Evolutionary conservation across 208 protist genomes (phyloP), one percentile per base, ranked within the genome.

Genomic region (Phytomonas francai): DNA sequence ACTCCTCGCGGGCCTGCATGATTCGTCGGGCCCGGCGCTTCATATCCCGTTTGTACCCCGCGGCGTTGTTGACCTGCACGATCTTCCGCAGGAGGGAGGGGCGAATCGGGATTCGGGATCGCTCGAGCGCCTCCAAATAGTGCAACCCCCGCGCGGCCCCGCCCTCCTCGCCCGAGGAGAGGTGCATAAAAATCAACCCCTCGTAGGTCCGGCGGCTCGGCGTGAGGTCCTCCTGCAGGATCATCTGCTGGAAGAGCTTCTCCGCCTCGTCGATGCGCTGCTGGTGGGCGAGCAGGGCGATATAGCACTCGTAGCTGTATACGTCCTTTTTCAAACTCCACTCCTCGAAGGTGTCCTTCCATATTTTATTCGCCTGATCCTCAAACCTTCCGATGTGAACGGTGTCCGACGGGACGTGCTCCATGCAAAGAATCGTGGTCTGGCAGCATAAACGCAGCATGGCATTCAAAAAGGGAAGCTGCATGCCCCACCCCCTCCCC

Each of bases 1-100:
- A 93, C 72, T 93, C 88, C 71, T 96, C 91, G 28, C 88, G 72
- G 0, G 91, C 91, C 59, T 96, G 87, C 87, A 94, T 93, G 67
- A 96, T 96, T n/a, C 91, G 88, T 29, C 91, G 84, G 0, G 88
- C 91, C n/a, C 91, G 81, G 9, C 91, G 82, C 77, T 96, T 96
- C 91, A 96, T 96, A 66, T 96, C 91, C 39, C 91, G 79, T 73
- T 87, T 92, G 77, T 96, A 96, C n/a, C 85, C 87, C 0, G 87
- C 83, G 0, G 81, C 88, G 75, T 94, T 89, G 68, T 92, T 84
- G 27, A 96, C 87, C 11, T 87, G 86, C 30, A 92, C 87, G 59
- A 96, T 93, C 71, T 94, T 91, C 71, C 90, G 91, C 19, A 96
- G 65, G 5, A 94, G 75, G 16, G 85, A 84, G 3, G 86, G 76